These are phyloP conservation scores for Juglanconis juglandina DNA, from an alignment of 2,329 filamentous ascomycete species.

Conservation along the genomic window DNA sequence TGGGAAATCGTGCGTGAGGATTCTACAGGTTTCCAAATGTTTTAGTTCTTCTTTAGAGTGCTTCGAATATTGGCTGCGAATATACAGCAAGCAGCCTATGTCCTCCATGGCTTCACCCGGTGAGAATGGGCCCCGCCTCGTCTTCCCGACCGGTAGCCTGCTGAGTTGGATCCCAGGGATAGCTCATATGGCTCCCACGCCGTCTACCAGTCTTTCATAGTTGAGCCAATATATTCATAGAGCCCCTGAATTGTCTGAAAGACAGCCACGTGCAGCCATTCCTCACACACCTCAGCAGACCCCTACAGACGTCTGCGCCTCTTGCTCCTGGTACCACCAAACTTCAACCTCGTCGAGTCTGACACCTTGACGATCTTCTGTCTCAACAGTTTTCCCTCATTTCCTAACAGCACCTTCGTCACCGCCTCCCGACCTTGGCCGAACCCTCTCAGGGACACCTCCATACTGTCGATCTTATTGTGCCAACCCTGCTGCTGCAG, in stretches of 20 bases:
- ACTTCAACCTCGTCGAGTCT: slow-evolving; percentile 88
- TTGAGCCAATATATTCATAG: not conserved
- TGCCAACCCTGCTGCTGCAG: slow-evolving; percentile 80
- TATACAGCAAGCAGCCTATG: not conserved
- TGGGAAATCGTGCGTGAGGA: not conserved
- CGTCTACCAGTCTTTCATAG: not conserved
- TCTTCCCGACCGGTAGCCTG: not conserved
- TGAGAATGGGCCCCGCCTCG: not conserved
- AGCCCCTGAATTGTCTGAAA: not conserved
- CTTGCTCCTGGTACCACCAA: slow-evolving; percentile 86
- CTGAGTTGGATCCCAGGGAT: not conserved
- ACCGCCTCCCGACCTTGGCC: slow-evolving; percentile 84
- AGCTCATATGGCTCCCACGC: not conserved
- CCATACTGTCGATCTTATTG: slow-evolving; percentile 70
- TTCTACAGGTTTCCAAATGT: not conserved
- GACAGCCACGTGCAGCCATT: not conserved
- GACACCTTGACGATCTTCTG: slow-evolving; percentile 74
- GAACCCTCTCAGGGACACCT: slow-evolving; percentile 81
- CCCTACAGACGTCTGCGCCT: slow-evolving; percentile 72
- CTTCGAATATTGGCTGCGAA: not conserved
- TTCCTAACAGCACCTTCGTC: slow-evolving; percentile 82
- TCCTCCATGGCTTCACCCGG: no score
- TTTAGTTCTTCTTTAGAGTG: not conserved
- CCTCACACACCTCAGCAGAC: not conserved
- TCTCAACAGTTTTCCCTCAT: slow-evolving; percentile 74